Evolutionary conservation across 805 yeast genomes (phyloP).

Genomic region (Candida ponderosae): DNA sequence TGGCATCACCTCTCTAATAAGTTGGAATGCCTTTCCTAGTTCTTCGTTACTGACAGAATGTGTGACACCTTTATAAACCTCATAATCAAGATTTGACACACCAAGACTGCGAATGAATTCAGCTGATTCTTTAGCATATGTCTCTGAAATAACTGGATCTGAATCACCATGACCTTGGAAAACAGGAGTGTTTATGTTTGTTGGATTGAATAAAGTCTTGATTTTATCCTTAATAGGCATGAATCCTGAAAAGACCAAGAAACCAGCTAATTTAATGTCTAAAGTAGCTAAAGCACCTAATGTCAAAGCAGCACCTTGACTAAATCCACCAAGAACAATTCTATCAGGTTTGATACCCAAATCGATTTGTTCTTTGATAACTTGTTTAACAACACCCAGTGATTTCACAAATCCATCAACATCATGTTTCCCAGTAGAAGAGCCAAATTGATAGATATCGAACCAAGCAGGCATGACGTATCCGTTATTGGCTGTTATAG

Average conservation of each 20-base stretch:
- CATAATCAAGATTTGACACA: conserved; percentile 36
- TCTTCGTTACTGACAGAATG: conserved; percentile 70
- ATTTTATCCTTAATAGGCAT: conserved; percentile 21
- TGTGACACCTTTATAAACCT: conserved; percentile 52
- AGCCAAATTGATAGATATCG: conserved; percentile 47
- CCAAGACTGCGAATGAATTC: conserved; percentile 44
- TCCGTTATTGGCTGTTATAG: conserved; percentile 65
- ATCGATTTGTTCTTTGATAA: conserved; percentile 46
- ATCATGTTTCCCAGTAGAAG: conserved; percentile 29
- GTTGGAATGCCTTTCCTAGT: conserved; percentile 41
- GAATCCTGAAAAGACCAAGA: conserved; percentile 73
- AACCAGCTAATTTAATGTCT: conserved; percentile 68
- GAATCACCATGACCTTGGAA: conserved; percentile 84
- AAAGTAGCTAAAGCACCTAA: conserved; percentile 49
- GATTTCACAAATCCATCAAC: conserved; percentile 44
- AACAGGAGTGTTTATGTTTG: conserved; percentile 60
- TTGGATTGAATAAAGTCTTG: conserved; percentile 17
- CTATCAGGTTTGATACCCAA: conserved; percentile 50
- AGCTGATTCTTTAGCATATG: conserved; percentile 30
- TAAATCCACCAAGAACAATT: conserved; percentile 89
- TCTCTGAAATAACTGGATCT: conserved; percentile 55
- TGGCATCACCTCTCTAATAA: conserved; percentile 25
- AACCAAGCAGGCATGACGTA: conserved; percentile 79
- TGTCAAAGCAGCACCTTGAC: conserved; percentile 86
- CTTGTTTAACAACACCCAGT: conserved; percentile 33